Evolutionary conservation across 768 basidiomycete species (phyloP), one percentile per base, ranked within the genome.

Genomic region (Tylopilus balloui): DNA sequence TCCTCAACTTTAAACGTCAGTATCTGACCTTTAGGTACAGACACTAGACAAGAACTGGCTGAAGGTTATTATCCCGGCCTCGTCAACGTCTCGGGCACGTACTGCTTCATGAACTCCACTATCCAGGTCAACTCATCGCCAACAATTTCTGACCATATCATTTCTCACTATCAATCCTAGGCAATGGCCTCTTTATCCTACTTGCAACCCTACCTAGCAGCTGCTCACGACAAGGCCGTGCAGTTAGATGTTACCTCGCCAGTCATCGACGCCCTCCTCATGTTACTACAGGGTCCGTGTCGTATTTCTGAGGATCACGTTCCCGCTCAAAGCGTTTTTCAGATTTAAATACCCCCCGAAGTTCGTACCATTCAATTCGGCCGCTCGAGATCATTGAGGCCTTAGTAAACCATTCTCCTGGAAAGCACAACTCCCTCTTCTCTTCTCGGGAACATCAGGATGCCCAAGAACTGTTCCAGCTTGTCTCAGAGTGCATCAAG

Each of bases 51-150:
- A 39, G 66, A 57, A 24, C 36, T 35, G 14, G 39, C 36, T 27
- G 62, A 76, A 14, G 74, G 76, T 19, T 77, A 83, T 59, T 96
- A 90, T 67, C 88, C 93, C 2, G 94, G 94, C 0, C 84, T 97
- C 42, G 88, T 96, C 62, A 97, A 97, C 61, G 86, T 94, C 31
- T 94, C 92, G 9, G 94, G 94, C 11, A 95, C 92, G 44, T 89
- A 95, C 56, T 97, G 95, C 64, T 98, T 96, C 73, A 89, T 97
- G 84, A 95, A 98, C 65, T 93, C 95, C 12, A 92, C 92, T 3
- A 73, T 97, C 10, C 95, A 97, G 79, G 90, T 80, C 59, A 63
- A 64, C 61, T 56, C 43, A 25, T 14, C 14, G 24, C 41, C 44
- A 41, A 42, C 11, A 0, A 17, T 43, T 0, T 24, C 31, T 24